phyloP scores from a whole-genome alignment of 306 rosid genomes.

The Castanea mollissima region DNA sequence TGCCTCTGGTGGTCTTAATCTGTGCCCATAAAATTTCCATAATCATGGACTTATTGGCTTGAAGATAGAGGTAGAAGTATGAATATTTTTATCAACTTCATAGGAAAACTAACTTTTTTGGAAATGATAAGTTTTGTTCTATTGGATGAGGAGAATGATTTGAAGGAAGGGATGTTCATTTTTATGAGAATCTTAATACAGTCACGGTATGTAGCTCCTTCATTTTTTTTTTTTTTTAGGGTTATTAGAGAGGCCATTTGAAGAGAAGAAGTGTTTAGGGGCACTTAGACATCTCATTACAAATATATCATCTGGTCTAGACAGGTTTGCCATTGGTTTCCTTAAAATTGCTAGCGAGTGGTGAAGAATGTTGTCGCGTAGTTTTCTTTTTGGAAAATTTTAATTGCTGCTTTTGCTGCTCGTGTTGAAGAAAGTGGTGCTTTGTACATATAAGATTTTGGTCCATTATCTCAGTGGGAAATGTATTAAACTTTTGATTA shows the following conservation, averaged over 20 bases:
- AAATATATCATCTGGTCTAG: background rate
- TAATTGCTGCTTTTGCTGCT: background rate
- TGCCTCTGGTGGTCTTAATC: background rate
- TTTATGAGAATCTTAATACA: background rate
- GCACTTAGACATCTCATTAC: background rate
- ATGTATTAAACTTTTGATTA: background rate
- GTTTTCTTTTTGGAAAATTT: background rate
- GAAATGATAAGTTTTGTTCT: background rate
- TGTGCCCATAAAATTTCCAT: background rate
- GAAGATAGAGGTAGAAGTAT: background rate
- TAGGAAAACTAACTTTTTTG: background rate
- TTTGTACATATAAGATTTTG: background rate
- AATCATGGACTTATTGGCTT: background rate
- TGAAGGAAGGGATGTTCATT: background rate
- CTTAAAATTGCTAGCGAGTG: background rate
- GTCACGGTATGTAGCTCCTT: too few relatives aligned
- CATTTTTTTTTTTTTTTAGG: too few relatives aligned
- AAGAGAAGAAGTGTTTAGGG: background rate
- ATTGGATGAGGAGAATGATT: background rate
- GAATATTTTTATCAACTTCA: background rate
- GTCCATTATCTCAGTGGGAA: background rate
- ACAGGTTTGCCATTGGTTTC: background rate
- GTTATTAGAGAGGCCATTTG: background rate
- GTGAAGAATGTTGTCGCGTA: background rate
- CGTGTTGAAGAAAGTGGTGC: background rate